Evolutionary conservation across 2,329 filamentous ascomycete genomes (phyloP), one percentile per base, ranked within the genome.

Genomic region (Neofusicoccum sp.): DNA sequence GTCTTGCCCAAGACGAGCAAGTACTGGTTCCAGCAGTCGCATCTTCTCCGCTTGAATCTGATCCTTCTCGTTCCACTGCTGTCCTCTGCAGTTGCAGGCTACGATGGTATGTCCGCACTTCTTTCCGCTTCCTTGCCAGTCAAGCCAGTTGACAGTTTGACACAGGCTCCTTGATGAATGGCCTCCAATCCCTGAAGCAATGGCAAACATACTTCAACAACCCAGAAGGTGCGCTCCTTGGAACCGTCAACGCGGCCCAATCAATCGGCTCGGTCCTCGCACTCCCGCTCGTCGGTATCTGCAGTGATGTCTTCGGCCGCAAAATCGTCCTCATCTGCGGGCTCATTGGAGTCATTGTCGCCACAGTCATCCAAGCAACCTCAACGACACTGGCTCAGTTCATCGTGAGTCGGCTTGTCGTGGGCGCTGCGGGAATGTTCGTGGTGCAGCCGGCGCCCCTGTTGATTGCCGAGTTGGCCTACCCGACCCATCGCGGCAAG

Each of bases 31-130:
- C 71, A 72, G 3, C 69, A 71, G 3, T 70, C 73, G 0, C 78
- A 81, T 68, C 67, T 82, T 1, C 65, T 80, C 6, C 66, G 72
- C 33, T 72, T 82, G 6, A 81, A 81, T 58, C 65, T 80, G 7
- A 67, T 79, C 12, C 71, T 82, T 0, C 57, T 80, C 4, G 65
- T 81, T 1, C 78, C 79, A 1, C 67, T 80, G 3, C 62, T 81
- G 0, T 79, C 77, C 0, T 77, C 78, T 0, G 71, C 75, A 0
- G 74, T 76, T 1, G 73, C 73, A 36, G 79, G 79, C 3, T 81
- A 79, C 43, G 79, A 80, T 73, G 78, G 76, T 73, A 63, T 20
- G 44, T 14, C 38, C 38, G 12, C 6, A 3, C 8, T 12, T 16
- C 20, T 8, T 8, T 20, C 12, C 4, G 9, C 6, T 16, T 7